A percentile compares a stretch with the other conserved stretches of the same genome.
Conservation (phyloP, 2,329 filamentous ascomycete genomes). For the Talaromyces sp. region DNA sequence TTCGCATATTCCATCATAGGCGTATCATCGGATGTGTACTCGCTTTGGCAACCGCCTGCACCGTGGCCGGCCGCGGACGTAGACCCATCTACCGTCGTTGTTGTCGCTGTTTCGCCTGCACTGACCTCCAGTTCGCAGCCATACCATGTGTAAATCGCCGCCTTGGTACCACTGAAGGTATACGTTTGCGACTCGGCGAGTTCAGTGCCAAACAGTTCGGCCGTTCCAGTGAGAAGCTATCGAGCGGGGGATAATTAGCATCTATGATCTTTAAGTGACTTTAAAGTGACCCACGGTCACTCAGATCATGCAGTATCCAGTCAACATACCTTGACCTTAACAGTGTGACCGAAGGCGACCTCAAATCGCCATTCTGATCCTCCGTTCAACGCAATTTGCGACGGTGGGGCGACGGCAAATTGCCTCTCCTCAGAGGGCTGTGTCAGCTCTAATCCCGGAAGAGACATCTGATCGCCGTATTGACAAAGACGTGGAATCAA, state of each 20-base stretch:
- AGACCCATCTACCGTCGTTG: slow-evolving; percentile 31
- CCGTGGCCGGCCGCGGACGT: slow-evolving; percentile 35
- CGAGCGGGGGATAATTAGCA: slow-evolving; percentile 7
- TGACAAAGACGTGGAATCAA: neutral
- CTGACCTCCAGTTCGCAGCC: slow-evolving; percentile 83
- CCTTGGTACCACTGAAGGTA: slow-evolving; percentile 78
- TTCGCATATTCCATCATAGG: slow-evolving; percentile 81
- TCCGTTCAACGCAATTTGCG: slow-evolving; percentile 59
- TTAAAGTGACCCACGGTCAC: too few relatives aligned
- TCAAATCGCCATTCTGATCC: slow-evolving; percentile 80
- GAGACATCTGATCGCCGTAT: slow-evolving; percentile 61
- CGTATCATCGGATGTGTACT: slow-evolving; percentile 76
- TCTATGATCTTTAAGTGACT: neutral
- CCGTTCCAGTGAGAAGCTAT: slow-evolving; percentile 75
- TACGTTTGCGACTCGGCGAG: slow-evolving; percentile 80
- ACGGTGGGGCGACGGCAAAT: slow-evolving; percentile 41
- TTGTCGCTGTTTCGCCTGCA: slow-evolving; percentile 56
- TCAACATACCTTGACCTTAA: slow-evolving; percentile 55
- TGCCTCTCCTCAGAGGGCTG: slow-evolving; percentile 57
- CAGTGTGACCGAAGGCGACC: slow-evolving; percentile 59
- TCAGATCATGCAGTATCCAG: too few relatives aligned
- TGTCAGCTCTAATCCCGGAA: slow-evolving; percentile 72
- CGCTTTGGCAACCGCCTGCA: slow-evolving; percentile 66
- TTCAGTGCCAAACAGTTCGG: slow-evolving; percentile 94
- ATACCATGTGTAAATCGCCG: slow-evolving; percentile 88